A percentile compares a stretch with the other conserved stretches of the same genome.
phyloP scores from a whole-genome alignment of 345 rosid species.

The Syzygium aqueum region DNA sequence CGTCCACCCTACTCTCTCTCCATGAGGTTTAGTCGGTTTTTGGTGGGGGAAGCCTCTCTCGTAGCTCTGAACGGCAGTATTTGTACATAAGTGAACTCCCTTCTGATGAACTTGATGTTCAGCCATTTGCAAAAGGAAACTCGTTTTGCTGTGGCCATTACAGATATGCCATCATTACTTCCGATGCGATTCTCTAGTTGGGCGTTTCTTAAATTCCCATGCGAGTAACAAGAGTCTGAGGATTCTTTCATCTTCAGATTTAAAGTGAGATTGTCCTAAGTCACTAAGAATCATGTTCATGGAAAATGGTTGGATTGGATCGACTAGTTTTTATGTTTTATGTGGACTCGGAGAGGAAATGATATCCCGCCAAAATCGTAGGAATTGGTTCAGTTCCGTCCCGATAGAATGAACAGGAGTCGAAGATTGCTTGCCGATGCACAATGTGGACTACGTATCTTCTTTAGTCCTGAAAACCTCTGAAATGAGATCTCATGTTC shows the following conservation, averaged over 20 bases:
- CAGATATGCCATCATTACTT: not conserved
- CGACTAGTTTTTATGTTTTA: not conserved
- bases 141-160: not conserved
- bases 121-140: not conserved
- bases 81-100: not conserved
- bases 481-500: not conserved
- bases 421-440: not conserved
- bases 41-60: not conserved
- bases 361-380: not conserved
- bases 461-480: not conserved
- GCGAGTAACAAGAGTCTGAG: not conserved
- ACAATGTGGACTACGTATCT: not conserved
- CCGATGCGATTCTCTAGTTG: not conserved
- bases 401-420: not conserved
- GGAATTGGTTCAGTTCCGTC: not conserved
- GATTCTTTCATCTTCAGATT: not conserved
- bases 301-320: not conserved
- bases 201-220: not conserved
- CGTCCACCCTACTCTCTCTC: not conserved
- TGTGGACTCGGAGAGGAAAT: not conserved
- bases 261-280: not conserved
- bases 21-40: not conserved
- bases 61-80: not conserved
- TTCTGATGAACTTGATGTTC: not conserved
- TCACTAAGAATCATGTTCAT: not conserved